A percentile compares a stretch with the other conserved stretches of the same genome.
phyloP scores from a whole-genome alignment of 345 rosid genomes.

The Populus ilicifolia region DNA sequence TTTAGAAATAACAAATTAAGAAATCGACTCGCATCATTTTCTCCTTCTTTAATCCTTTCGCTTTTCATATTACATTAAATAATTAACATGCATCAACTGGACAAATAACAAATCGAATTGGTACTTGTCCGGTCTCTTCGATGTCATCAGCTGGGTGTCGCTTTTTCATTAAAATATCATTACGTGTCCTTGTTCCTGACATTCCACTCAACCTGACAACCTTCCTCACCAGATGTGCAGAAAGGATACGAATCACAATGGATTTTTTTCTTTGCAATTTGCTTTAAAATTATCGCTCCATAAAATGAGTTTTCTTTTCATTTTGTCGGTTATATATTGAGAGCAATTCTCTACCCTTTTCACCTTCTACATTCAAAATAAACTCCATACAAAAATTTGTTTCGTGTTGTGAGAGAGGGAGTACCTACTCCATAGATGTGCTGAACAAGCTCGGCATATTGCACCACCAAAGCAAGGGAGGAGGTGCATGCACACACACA shows the following conservation, averaged over 20 bases:
- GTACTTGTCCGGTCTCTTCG: conserved; percentile 27
- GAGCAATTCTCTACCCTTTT: not conserved
- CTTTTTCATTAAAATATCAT: conserved; percentile 11
- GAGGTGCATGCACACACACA: too few relatives aligned
- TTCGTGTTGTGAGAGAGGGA: not conserved
- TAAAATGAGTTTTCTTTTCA: too few relatives aligned
- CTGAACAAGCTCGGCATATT: not conserved
- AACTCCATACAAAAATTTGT: not conserved
- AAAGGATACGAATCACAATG: not conserved
- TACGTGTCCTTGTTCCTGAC: not conserved
- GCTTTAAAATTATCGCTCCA: not conserved
- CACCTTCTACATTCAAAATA: too few relatives aligned
- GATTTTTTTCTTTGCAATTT: not conserved
- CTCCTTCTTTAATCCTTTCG: not conserved
- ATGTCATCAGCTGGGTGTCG: conserved; percentile 24
- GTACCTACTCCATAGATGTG: not conserved
- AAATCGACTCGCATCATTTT: not conserved
- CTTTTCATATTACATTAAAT: conserved; percentile 6
- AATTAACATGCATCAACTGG: conserved; percentile 3
- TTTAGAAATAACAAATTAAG: conserved; percentile 4
- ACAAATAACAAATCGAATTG: conserved; percentile 10
- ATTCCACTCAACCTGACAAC: not conserved
- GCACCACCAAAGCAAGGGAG: not conserved
- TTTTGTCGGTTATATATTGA: not conserved
- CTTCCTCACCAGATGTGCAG: not conserved